Percentiles rank a stretch among this genome's conserved stretches.
phyloP scores from a whole-genome alignment of 2,329 filamentous ascomycete species.

The Fusarium nelsonii region DNA sequence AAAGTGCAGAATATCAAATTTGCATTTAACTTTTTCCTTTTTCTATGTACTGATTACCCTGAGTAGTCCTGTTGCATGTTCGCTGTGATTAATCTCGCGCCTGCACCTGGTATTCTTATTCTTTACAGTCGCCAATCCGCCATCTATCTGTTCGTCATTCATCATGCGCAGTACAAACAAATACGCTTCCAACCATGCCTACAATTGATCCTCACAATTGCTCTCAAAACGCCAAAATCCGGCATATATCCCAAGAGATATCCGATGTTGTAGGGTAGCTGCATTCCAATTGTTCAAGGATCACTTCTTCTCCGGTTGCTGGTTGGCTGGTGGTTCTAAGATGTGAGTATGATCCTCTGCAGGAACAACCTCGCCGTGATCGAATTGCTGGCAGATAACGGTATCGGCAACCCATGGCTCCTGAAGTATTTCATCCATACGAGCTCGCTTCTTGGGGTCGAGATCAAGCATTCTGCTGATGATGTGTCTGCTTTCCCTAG shows the following conservation, averaged over 20 bases:
- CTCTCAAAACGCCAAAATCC: conserved; percentile 45
- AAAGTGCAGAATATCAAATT: conserved; percentile 1
- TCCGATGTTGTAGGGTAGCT: conserved; percentile 11
- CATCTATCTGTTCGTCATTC: conserved; percentile 45
- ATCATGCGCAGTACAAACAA: conserved; percentile 38
- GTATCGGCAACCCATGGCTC: conserved; percentile 93
- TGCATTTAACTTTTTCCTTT: conserved; percentile 23
- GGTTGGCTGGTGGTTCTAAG: conserved; percentile 76
- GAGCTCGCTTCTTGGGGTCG: conserved; percentile 84
- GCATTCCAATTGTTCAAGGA: conserved; percentile 12
- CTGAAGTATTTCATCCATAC: conserved; percentile 84
- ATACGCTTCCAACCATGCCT: conserved; percentile 34
- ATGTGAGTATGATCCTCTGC: conserved; percentile 86
- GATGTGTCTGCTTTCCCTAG: conserved; percentile 89
- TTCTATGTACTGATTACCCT: conserved; percentile 3
- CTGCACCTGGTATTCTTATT: conserved; percentile 9
- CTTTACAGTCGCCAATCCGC: conserved; percentile 42
- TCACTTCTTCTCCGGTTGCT: conserved; percentile 49
- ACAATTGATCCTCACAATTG: conserved; percentile 31
- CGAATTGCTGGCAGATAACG: conserved; percentile 84
- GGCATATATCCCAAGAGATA: conserved; percentile 8
- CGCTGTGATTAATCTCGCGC: conserved; percentile 17
- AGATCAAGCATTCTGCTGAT: conserved; percentile 93
- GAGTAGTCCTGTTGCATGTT: conserved; percentile 10
- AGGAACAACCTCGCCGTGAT: conserved; percentile 75